phyloP scores from a whole-genome alignment of 345 rosid genomes.

The Brassica cretica region DNA sequence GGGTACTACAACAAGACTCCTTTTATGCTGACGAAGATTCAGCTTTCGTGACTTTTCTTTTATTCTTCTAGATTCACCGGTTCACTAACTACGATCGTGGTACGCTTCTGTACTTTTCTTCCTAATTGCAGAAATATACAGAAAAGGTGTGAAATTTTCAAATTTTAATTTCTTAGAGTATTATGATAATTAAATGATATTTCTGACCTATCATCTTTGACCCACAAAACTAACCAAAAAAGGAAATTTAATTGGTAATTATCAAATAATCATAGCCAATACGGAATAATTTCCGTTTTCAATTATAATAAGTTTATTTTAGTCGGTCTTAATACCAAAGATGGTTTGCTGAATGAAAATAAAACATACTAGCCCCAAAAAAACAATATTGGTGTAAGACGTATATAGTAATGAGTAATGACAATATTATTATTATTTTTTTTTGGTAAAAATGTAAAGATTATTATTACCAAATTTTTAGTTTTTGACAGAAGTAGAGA shows the following conservation, averaged over 20 bases:
- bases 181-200: neutral
- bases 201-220: neutral
- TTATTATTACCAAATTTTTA: too few relatives aligned
- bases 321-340: neutral
- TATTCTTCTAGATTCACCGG: slow-evolving; percentile 38
- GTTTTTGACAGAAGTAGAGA: too few relatives aligned
- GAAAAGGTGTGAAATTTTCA: neutral
- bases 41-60: slow-evolving; percentile 27
- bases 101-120: slow-evolving; percentile 37
- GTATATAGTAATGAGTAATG: neutral
- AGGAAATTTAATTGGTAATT: neutral
- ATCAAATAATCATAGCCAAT: neutral
- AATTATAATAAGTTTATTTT: neutral
- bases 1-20: slow-evolving; percentile 25
- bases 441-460: neutral
- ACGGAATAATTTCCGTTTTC: neutral
- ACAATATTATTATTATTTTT: neutral
- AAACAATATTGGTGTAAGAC: neutral
- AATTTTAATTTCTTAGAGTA: neutral
- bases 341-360: neutral
- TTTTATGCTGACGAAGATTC: slow-evolving; percentile 36
- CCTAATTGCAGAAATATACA: neutral
- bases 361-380: neutral
- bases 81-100: slow-evolving; percentile 32
- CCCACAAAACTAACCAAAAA: neutral